These are phyloP conservation scores for Cardamine chenopodiifolia DNA, from an alignment of 345 rosid genomes.

Conservation along the genomic window DNA sequence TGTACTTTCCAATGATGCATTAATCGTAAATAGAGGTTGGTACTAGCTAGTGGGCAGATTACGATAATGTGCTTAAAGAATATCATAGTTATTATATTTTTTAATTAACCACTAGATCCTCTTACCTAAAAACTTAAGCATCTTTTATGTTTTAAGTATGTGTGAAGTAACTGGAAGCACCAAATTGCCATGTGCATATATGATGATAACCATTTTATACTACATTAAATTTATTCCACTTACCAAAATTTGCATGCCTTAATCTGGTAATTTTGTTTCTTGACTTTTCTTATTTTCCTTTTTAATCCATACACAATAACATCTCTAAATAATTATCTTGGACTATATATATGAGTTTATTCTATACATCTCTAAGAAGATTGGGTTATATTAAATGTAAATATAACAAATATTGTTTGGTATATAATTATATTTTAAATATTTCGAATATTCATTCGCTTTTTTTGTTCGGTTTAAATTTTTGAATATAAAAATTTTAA, in stretches of 20 bases:
- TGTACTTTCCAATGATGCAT: slow-evolving; percentile 19
- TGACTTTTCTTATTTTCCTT: slow-evolving; percentile 22
- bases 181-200: slow-evolving; percentile 40
- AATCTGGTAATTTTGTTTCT: slow-evolving; percentile 17
- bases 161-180: slow-evolving; percentile 24
- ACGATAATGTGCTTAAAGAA: slow-evolving; percentile 34
- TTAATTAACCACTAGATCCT: slow-evolving; percentile 27
- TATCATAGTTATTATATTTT: slow-evolving; percentile 26
- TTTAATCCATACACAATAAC: slow-evolving; percentile 14
- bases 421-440: too few species aligned
- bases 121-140: slow-evolving; percentile 13
- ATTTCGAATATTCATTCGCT: too few species aligned
- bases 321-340: too few species aligned
- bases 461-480: too few species aligned
- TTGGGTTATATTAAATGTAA: too few species aligned
- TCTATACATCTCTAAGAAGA: too few species aligned
- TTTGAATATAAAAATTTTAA: too few species aligned
- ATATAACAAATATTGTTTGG: too few species aligned
- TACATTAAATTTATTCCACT: slow-evolving; percentile 4
- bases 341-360: too few species aligned
- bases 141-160: slow-evolving; percentile 28
- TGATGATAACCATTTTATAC: slow-evolving; percentile 12
- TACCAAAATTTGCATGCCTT: slow-evolving; percentile 26
- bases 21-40: slow-evolving; percentile 39
- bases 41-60: slow-evolving; percentile 26